phyloP scores from a whole-genome alignment of 805 yeast species.

The Barnettozyma wickerhamii region DNA sequence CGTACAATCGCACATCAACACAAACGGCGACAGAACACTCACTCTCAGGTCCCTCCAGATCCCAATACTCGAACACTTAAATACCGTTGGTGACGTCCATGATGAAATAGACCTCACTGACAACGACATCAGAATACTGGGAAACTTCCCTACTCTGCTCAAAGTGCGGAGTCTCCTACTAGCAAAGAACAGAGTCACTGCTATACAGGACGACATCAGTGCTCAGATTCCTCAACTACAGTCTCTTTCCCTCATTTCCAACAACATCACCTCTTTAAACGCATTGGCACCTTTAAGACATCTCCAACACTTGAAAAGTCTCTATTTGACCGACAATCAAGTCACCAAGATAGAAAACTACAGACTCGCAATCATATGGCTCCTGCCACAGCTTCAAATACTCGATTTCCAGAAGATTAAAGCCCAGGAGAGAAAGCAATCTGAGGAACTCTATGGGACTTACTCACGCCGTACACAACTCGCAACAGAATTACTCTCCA shows the following conservation, averaged over 20 bases:
- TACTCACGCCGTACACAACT: conserved; percentile 22
- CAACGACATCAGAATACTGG: conserved; percentile 59
- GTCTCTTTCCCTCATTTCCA: conserved; percentile 48
- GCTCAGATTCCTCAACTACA: conserved; percentile 42
- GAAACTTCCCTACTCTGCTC: conserved; percentile 40
- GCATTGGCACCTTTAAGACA: conserved; percentile 37
- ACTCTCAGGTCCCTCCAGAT: conserved; percentile 37
- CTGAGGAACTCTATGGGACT: conserved; percentile 40
- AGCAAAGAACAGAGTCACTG: conserved; percentile 56
- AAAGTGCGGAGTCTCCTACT: conserved; percentile 51
- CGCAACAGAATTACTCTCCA: conserved; percentile 27
- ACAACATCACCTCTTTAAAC: conserved; percentile 42
- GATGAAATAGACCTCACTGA: conserved; percentile 70
- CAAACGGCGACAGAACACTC: conserved; percentile 39
- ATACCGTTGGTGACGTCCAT: conserved; percentile 33
- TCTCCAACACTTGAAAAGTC: conserved; percentile 39
- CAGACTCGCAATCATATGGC: conserved; percentile 54
- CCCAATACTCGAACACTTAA: conserved; percentile 41
- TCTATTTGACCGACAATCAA: conserved; percentile 58
- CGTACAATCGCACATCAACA: conserved; percentile 45
- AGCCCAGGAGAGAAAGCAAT: conserved; percentile 44
- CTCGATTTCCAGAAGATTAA: conserved; percentile 68
- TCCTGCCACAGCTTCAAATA: conserved; percentile 56
- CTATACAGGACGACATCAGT: conserved; percentile 33
- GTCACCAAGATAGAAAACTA: conserved; percentile 48